Base-by-base conservation (phyloP, 192 early-diverging fungal genomes). In the Mortierella alpina region DNA sequence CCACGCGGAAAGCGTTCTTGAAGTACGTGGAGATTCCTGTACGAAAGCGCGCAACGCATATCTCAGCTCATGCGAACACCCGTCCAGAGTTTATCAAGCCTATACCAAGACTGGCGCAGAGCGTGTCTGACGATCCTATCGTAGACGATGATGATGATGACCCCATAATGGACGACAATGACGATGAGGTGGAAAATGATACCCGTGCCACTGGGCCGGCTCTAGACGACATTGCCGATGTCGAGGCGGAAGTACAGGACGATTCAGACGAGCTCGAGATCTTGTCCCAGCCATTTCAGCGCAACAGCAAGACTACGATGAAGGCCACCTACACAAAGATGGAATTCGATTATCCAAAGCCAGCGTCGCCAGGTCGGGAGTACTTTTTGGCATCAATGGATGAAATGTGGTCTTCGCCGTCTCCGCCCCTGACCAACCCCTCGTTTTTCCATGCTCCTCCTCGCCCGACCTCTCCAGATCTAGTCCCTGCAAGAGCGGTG, bases 331-430 rank as follows among this genome's bases (percentile, higher is more conserved):
- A 31, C 31, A 31, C 31, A 6, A 55, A 22, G 51, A 22, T 66
- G 11, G 18, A 66, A 0, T 60, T 46, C 41, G 46, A 61, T 8
- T 70, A 66, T 49, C 77, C 66, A 12, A 61, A 63, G 31, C 65
- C 70, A 6, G 64, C 60, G 1, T 72, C 76, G 1, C 70, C 70
- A 39, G 42, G n/a, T 4, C 52, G 70, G 7, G 14, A 62, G 7
- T 80, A 80, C 39, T 80, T 80, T 51, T 39, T 80, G 14, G 47
- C 69, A 7, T 13, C 52, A 1, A 55, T 80, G 54, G 66, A 80
- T 51, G 77, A 64, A 44, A 67, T 80, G 54, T 80, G 77, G 77
- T 80, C 77, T 13, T 80, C 77, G 7, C 77, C 77, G 0, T 80
- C 77, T 7, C 77, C 77, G 1, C 70, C 70, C 0, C 39, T 59